phyloP scores from a whole-genome alignment of 441 rosid genomes.

The Pelargonium australe region DNA sequence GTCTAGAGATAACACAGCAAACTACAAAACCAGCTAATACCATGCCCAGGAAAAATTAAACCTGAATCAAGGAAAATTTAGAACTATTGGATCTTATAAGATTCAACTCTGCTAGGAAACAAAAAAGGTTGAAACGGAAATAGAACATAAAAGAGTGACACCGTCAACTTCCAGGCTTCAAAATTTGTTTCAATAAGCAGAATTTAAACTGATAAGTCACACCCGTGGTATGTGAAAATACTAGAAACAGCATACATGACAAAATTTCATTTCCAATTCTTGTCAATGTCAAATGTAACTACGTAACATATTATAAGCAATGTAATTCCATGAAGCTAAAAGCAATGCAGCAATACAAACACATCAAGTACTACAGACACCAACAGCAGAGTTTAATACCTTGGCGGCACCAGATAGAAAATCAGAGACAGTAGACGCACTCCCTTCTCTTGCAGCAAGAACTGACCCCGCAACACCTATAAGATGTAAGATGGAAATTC shows the following conservation, averaged over 20 bases:
- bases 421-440: slow-evolving; percentile 44
- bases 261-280: not conserved
- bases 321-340: not conserved
- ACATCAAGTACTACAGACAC: not conserved
- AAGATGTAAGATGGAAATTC: slow-evolving; percentile 5
- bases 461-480: slow-evolving; percentile 79
- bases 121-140: not conserved
- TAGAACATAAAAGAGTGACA: not conserved
- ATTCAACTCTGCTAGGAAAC: not conserved
- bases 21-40: not conserved
- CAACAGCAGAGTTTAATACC: slow-evolving; percentile 33
- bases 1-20: not conserved
- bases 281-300: not conserved
- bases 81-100: not conserved
- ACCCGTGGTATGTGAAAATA: not conserved
- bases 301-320: not conserved
- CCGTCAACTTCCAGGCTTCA: too few relatives aligned
- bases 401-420: slow-evolving; percentile 61
- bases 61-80: not conserved
- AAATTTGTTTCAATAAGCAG: too few relatives aligned
- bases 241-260: not conserved
- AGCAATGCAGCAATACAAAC: not conserved
- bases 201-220: too few relatives aligned
- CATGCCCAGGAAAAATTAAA: not conserved
- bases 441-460: slow-evolving; percentile 63